Conservation (phyloP, 768 basidiomycete species). For the Rickenella mellea region DNA sequence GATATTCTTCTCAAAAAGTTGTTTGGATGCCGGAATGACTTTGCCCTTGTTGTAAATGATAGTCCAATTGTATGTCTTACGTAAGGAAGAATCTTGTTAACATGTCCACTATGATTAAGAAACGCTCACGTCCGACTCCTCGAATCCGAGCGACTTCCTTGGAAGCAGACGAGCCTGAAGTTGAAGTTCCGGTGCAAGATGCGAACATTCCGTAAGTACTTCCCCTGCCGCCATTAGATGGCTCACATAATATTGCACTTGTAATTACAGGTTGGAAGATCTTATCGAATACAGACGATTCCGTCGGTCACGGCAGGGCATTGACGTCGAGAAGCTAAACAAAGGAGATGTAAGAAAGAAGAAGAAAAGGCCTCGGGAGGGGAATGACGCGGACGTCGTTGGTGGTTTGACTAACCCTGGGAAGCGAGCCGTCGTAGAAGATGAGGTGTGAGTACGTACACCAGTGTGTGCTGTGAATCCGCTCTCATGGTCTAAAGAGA, state of each 20-base stretch:
- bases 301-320: slow-evolving; percentile 65
- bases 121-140: slow-evolving; percentile 58
- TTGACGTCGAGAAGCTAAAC: slow-evolving; percentile 76
- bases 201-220: too few species aligned
- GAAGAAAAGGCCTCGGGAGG: slow-evolving; percentile 43
- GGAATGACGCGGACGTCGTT: slow-evolving; percentile 31
- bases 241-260: too few species aligned
- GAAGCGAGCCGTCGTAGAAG: slow-evolving; percentile 28
- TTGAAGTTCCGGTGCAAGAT: too few species aligned
- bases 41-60: too few species aligned
- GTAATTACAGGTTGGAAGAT: slow-evolving; percentile 67
- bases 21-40: too few species aligned
- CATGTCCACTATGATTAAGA: slow-evolving; percentile 83
- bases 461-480: not conserved
- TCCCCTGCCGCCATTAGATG: too few species aligned
- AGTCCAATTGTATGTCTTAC: too few species aligned
- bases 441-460: slow-evolving; percentile 45
- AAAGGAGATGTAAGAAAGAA: slow-evolving; percentile 75
- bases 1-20: too few species aligned
- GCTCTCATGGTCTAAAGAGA: slow-evolving; percentile 21
- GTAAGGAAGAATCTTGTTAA: too few species aligned
- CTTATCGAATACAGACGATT: slow-evolving; percentile 79
- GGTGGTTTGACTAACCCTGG: slow-evolving; percentile 52
- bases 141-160: slow-evolving; percentile 42
- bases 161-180: slow-evolving; percentile 18